phyloP scores from a whole-genome alignment of 2,329 filamentous ascomycete genomes.

The Botryosphaeria agaves region DNA sequence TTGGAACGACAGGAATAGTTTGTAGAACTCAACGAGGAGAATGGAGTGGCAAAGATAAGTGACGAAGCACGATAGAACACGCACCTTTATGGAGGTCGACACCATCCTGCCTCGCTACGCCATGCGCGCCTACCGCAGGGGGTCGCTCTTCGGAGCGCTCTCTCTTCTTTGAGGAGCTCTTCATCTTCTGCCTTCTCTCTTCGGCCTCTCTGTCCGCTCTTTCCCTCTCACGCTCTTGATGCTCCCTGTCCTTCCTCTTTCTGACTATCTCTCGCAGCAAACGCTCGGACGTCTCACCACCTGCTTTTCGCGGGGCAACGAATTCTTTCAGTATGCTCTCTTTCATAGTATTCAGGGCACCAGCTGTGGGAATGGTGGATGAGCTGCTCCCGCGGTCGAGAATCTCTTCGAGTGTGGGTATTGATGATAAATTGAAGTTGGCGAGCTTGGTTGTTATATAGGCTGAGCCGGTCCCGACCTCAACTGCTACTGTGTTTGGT shows the following conservation, averaged over 20 bases:
- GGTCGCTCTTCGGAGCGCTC: slow-evolving; percentile 33
- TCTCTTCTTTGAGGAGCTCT: slow-evolving; percentile 21
- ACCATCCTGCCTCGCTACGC: slow-evolving; percentile 46
- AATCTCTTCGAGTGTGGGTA: slow-evolving; percentile 50
- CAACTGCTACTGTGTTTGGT: slow-evolving; percentile 7
- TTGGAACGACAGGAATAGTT: neutral
- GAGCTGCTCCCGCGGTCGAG: slow-evolving; percentile 43
- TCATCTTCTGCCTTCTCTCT: slow-evolving; percentile 27
- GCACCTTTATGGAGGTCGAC: slow-evolving; percentile 40
- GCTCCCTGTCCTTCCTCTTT: slow-evolving; percentile 42
- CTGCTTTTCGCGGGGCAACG: slow-evolving; percentile 24
- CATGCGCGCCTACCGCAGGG: slow-evolving; percentile 44
- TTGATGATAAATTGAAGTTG: slow-evolving; percentile 38
- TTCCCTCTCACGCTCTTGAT: slow-evolving; percentile 35
- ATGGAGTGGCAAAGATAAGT: neutral
- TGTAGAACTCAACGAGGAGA: neutral
- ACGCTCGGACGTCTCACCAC: slow-evolving; percentile 50
- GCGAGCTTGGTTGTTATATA: slow-evolving; percentile 44
- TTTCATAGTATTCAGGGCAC: slow-evolving; percentile 44
- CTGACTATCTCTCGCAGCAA: slow-evolving; percentile 55
- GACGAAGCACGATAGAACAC: slow-evolving; percentile 7
- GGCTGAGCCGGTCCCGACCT: slow-evolving; percentile 28
- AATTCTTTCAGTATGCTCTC: slow-evolving; percentile 44
- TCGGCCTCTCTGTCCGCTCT: slow-evolving; percentile 29
- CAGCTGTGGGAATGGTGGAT: slow-evolving; percentile 36